Evolutionary conservation across 768 basidiomycete genomes (phyloP), one percentile per base, ranked within the genome.

Genomic region (Psilocybe sp.): DNA sequence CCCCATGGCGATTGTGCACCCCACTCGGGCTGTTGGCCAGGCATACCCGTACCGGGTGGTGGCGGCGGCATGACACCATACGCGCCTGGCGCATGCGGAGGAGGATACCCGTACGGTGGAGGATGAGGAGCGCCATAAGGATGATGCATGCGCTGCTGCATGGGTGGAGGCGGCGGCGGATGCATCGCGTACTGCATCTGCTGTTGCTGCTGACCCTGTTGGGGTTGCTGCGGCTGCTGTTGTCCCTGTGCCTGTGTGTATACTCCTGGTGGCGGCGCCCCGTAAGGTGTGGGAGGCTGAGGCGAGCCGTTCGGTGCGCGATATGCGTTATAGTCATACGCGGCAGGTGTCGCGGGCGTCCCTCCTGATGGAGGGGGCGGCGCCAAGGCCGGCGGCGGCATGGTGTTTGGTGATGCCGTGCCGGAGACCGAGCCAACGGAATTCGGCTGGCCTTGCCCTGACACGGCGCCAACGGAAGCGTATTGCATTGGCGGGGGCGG

Each of bases 181-280:
- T 48, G 50, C 9, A 40, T 43, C 19, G 43, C 50, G 31, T 44
- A 31, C 28, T 44, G 41, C 20, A 43, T 23, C 20, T 40, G 57
- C 36, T 45, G 55, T 18, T 54, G 56, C 4, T 52, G 61, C 34
- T 58, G 62, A 36, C 55, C 61, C 19, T 45, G 56, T 15, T 57
- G 65, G 14, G 55, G 61, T 12, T 34, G 60, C 18, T 46, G 62
- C 11, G 44, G 60, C 32, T 57, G 53, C 28, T 42, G 49, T 13
- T 54, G 56, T 3, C 40, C 41, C 39, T 54, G 60, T 37, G 47
- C 54, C 37, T 38, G 55, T 40, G 52, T 35, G 44, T 54, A 55
- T 40, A 12, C 50, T 13, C 40, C 35, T 33, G 20, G 52, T 32
- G 16, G 48, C 11, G 46, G 49, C n/a, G 51, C 40, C 15, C 43